Evolutionary conservation across 139 green algal species (phyloP).

Genomic region (Trebouxia sp.): DNA sequence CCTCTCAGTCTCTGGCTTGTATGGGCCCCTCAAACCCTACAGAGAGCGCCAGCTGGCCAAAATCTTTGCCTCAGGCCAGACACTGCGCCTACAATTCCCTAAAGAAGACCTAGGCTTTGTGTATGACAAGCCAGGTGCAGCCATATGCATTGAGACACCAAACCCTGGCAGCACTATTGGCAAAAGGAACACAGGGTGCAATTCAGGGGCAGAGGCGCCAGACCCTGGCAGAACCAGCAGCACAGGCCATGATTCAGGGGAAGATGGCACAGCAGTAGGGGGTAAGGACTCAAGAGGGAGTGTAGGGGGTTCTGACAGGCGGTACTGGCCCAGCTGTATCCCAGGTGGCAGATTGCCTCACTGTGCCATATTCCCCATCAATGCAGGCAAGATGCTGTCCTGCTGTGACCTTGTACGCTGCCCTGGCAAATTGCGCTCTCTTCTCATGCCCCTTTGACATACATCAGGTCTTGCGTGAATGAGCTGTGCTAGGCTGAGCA

Average conservation of each 20-base stretch:
- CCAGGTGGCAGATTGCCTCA: constrained; percentile 72
- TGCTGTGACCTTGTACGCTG: not conserved
- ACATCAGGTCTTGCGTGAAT: too few species aligned
- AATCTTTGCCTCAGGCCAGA: constrained; percentile 68
- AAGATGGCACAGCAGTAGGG: not conserved
- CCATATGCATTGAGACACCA: not conserved
- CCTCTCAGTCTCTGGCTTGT: constrained; percentile 29
- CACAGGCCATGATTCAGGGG: not conserved
- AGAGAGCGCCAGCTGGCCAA: constrained; percentile 43
- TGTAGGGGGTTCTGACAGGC: constrained; percentile 4
- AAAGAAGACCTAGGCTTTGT: constrained; percentile 88
- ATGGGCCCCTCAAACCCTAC: constrained; percentile 32
- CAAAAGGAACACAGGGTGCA: not conserved
- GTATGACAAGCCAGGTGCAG: constrained; percentile 50
- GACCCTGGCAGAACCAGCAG: not conserved
- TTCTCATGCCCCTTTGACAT: not conserved
- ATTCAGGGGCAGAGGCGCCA: not conserved
- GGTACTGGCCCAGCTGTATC: constrained; percentile 52
- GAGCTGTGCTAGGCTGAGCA: too few species aligned
- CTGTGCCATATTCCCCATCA: constrained; percentile 38
- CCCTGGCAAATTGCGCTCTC: not conserved
- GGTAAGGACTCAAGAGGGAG: not conserved
- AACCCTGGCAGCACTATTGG: not conserved
- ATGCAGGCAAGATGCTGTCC: not conserved
- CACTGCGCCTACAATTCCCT: constrained; percentile 89